phyloP scores from a whole-genome alignment of 2,329 filamentous ascomycete genomes.

The Hymenoscyphus repandus region DNA sequence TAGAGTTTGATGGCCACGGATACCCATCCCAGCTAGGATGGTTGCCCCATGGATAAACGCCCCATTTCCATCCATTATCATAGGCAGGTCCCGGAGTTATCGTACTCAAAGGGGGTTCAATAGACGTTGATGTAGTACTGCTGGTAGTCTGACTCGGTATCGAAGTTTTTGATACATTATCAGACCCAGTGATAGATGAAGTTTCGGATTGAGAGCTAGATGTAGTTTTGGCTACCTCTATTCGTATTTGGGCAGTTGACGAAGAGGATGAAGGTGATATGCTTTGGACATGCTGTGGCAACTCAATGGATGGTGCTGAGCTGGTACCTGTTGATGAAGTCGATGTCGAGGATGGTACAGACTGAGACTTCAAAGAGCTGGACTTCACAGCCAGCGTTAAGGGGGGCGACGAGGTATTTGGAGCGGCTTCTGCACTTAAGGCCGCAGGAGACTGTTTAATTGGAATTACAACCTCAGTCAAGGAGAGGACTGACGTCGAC shows the following conservation, averaged over 20 bases:
- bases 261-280: too few species aligned
- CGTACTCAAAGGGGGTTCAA: background rate
- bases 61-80: background rate
- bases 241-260: too few species aligned
- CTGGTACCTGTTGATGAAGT: background rate
- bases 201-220: background rate
- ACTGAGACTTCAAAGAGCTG: too few species aligned
- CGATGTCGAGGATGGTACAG: too few species aligned
- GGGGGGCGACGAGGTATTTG: background rate
- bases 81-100: background rate
- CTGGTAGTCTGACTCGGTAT: background rate
- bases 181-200: background rate
- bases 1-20: background rate
- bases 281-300: too few species aligned
- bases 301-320: background rate
- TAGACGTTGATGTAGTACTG: background rate
- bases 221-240: too few species aligned
- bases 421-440: background rate
- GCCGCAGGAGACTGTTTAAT: background rate
- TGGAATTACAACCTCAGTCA: background rate
- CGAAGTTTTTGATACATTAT: background rate
- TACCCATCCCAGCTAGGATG: conserved; percentile 1
- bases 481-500: background rate
- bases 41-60: conserved; percentile 2
- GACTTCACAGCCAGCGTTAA: too few species aligned